Evolutionary conservation across 257 asterid genomes (phyloP), one percentile per base, ranked within the genome.

Genomic region (Schizonepeta tenuifolia): DNA sequence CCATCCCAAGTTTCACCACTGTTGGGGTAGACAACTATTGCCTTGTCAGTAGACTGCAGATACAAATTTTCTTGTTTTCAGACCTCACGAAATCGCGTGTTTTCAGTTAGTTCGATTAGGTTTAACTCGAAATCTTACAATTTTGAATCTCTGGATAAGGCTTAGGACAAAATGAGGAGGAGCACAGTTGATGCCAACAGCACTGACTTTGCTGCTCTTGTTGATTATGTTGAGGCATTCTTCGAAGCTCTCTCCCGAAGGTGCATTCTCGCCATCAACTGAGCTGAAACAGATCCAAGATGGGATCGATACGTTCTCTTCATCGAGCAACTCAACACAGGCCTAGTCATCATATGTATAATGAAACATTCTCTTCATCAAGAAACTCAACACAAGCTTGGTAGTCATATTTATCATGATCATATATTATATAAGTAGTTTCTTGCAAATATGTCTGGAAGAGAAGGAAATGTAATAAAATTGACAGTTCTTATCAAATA

Each of bases 271-370:
- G 53, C 98, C 98, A 21, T 90, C 93, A 20, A 86, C 85, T 8
- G 93, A 85, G 75, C 92, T 90, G 85, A 92, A 90, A 74, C 95
- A 90, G 61, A 92, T 87, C 98, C 98, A 92, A 43, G 97, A 87
- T 17, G 96, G 92, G 47, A 92, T 87, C 55, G 80, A 65, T 0
- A 92, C 80, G 31, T 82, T 81, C 80, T 84, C 95, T 72, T 87
- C 96, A 3, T 90, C 93, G 0, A 92, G 89, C 78, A 92, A 80
- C 79, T 90, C 95, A 0, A 86, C 83, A 50, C 88, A 84, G 4
- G 98, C 98, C 96, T 89, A 85, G 10, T 31, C 59, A 26, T 74
- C 62, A 35, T 26, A 43, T 22, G 58, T 7, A 14, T 28, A 38
- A 38, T 59, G 79, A 62, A 0, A 91, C 80, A 21, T 81, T 83